Conservation (phyloP, 129 eudicot genomes). For the Helianthus tuberosus region DNA sequence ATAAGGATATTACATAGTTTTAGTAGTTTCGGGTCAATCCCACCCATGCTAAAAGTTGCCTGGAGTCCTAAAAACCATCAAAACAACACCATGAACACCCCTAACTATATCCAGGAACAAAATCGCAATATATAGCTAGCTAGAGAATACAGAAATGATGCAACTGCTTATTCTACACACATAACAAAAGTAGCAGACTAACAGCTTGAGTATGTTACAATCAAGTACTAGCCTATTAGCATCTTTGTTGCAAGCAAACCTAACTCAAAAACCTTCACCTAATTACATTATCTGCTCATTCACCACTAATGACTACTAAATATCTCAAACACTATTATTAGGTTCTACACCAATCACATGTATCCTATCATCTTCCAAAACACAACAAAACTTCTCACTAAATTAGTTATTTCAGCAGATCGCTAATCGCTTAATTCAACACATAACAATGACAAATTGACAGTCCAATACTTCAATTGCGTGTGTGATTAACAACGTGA, state of each 20-base stretch:
- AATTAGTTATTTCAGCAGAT: neutral
- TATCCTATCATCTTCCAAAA: neutral
- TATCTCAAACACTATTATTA: neutral
- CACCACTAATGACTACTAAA: too few species aligned
- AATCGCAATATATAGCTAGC: neutral
- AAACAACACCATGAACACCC: neutral
- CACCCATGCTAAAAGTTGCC: neutral
- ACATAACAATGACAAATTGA: neutral
- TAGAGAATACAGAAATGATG: neutral
- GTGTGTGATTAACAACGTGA: slow-evolving; percentile 7
- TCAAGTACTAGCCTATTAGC: slow-evolving; percentile 1
- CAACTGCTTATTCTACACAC: slow-evolving; percentile 6
- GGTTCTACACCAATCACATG: slow-evolving; percentile 7
- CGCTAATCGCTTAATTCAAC: slow-evolving; percentile 3
- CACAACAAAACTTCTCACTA: too few species aligned
- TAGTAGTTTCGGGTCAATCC: too few species aligned
- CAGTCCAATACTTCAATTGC: neutral
- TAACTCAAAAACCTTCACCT: neutral
- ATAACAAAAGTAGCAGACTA: neutral
- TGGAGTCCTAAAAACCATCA: neutral
- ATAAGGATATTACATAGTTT: neutral
- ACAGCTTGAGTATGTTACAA: neutral
- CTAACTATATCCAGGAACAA: neutral
- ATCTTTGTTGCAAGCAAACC: neutral
- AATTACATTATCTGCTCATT: neutral